These are phyloP conservation scores for Excoecaria cochinchinensis DNA, from an alignment of 345 rosid species.

Conservation along the genomic window DNA sequence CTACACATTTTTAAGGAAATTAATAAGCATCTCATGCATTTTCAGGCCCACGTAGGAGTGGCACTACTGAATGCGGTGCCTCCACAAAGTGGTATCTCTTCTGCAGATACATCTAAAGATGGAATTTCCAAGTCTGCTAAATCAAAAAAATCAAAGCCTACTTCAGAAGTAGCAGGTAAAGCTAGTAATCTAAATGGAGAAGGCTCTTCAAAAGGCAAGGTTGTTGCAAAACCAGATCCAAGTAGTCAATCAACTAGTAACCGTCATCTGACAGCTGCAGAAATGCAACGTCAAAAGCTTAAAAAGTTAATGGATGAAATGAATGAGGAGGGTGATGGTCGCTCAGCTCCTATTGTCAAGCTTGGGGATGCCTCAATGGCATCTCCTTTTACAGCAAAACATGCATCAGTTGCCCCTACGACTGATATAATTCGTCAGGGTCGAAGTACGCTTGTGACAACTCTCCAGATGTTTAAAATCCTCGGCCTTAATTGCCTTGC, in stretches of 20 bases:
- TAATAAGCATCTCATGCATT: not conserved
- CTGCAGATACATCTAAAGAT: slow-evolving; percentile 60
- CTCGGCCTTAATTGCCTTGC: slow-evolving; percentile 99
- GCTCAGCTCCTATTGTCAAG: slow-evolving; percentile 87
- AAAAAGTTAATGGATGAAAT: slow-evolving; percentile 94
- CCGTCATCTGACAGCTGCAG: slow-evolving; percentile 77
- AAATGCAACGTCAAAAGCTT: slow-evolving; percentile 72
- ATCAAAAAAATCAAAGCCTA: slow-evolving; percentile 60
- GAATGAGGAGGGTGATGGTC: slow-evolving; percentile 90
- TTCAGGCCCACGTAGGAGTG: slow-evolving; percentile 94
- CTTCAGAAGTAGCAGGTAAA: slow-evolving; percentile 48
- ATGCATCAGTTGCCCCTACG: slow-evolving; percentile 96
- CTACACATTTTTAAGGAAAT: not conserved
- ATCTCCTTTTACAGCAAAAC: slow-evolving; percentile 98
- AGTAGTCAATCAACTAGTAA: slow-evolving; percentile 38
- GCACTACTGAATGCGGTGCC: slow-evolving; percentile 79
- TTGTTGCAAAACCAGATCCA: slow-evolving; percentile 39
- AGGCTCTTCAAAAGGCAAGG: slow-evolving; percentile 63
- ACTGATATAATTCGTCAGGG: slow-evolving; percentile 96
- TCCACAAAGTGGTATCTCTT: slow-evolving; percentile 50
- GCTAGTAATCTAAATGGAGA: slow-evolving; percentile 40
- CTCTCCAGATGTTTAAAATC: slow-evolving; percentile 98
- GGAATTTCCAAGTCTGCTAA: slow-evolving; percentile 53
- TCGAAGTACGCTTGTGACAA: slow-evolving; percentile 97
- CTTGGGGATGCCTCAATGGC: slow-evolving; percentile 99